Evolutionary conservation across 177 flowering plant genomes (phyloP), one percentile per base, ranked within the genome.

Genomic region (Telopea speciosissima): DNA sequence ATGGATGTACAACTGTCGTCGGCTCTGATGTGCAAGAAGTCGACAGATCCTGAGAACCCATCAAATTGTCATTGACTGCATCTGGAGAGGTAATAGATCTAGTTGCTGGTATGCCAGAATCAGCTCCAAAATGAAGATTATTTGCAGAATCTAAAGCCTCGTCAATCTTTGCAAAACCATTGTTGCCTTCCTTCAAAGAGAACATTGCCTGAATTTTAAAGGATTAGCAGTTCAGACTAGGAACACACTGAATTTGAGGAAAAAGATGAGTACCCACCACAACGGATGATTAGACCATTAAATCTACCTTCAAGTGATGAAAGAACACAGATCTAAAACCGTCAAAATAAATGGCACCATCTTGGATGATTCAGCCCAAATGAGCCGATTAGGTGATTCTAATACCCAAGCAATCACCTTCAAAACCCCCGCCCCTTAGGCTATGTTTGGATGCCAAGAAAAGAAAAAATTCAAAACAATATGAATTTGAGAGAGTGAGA

Each of bases 121-220:
- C 89, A 73, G 80, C 68, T 21, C 71, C 60, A 8, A 67, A 75
- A 36, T 78, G 73, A 49, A 24, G 75, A 71, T 68, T 78, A 70
- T 69, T 77, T 24, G 75, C 76, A 56, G 76, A 81, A 69, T 81
- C 88, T 69, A 87, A 72, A 60, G 84, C 84, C 62, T 83, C 85
- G n/a, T 83, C 86, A 77, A 83, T 78, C 78, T 73, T 81, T 52
- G 67, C 73, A 73, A 70, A 68, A 25, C 78, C 80, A 72, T 84
- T 72, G 66, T 78, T 85, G 45, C 78, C 82, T 42, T 79, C 76
- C 77, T 81, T 85, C 66, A 82, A 63, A 31, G 85, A 73, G 28
- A 79, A 76, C 71, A 83, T 62, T 44, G 85, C 93, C 93, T 89
- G 73, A 66, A 68, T 19, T 36, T 26, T 62, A n/a, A n/a, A n/a